Conservation (phyloP, 352 stramenopile genomes). For the Blastocystis hominis region DNA sequence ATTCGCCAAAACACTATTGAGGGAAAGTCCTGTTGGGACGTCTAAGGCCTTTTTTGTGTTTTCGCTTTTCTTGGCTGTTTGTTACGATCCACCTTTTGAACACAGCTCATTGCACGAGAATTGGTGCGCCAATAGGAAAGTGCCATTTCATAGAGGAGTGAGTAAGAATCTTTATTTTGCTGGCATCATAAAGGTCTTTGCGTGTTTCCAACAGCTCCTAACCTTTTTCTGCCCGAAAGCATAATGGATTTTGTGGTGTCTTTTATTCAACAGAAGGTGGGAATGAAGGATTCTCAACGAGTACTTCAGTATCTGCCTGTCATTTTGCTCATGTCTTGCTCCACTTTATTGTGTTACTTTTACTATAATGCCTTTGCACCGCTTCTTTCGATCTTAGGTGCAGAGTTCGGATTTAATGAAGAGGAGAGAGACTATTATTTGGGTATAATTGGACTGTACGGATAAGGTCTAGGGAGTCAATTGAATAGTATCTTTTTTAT, state of each 20-base stretch:
- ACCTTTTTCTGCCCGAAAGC: neutral
- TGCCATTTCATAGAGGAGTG: neutral
- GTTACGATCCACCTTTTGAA: neutral
- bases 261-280: slow-evolving; percentile 25
- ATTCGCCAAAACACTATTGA: neutral
- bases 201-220: neutral
- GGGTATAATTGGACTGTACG: neutral
- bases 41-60: neutral
- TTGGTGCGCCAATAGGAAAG: neutral
- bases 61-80: neutral
- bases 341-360: slow-evolving; percentile 1
- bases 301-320: slow-evolving; percentile 15
- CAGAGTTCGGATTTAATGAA: slow-evolving; percentile 33
- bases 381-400: neutral
- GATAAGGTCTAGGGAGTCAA: slow-evolving; percentile 17
- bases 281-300: slow-evolving; percentile 17
- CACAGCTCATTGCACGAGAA: neutral
- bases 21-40: slow-evolving; percentile 26
- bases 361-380: slow-evolving; percentile 52
- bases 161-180: neutral
- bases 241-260: slow-evolving; percentile 5
- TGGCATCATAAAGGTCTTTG: neutral
- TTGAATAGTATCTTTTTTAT: slow-evolving; percentile 46
- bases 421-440: slow-evolving; percentile 8
- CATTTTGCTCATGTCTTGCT: neutral